These are phyloP conservation scores for Penicillium cataractarum DNA, from an alignment of 495 filamentous ascomycete species.

Conservation along the genomic window DNA sequence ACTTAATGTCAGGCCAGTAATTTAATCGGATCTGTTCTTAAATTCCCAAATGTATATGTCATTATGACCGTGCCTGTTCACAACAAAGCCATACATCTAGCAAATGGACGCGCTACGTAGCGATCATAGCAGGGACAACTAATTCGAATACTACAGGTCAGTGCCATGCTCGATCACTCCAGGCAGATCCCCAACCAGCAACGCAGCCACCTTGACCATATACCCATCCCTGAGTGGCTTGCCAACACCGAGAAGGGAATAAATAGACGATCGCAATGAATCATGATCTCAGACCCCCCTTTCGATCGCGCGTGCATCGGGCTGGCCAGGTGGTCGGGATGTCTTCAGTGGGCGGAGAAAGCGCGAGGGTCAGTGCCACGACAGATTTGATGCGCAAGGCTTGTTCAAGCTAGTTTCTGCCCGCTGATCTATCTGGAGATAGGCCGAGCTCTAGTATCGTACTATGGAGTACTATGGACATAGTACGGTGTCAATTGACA, in stretches of 20 bases:
- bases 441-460: not conserved
- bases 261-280: constrained; percentile 35
- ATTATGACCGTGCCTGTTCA: not conserved
- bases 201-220: not conserved
- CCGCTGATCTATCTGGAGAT: not conserved
- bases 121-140: not conserved
- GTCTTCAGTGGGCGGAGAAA: not conserved
- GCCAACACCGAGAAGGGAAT: constrained; percentile 22
- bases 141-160: not conserved
- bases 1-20: too few relatives aligned
- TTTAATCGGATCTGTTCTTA: too few relatives aligned
- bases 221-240: not conserved
- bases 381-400: not conserved
- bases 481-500: not conserved
- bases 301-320: not conserved
- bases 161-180: not conserved
- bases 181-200: not conserved
- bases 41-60: not conserved
- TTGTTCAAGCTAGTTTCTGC: not conserved
- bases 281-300: constrained; percentile 21
- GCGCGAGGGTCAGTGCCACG: not conserved
- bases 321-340: constrained; percentile 2
- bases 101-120: too few relatives aligned
- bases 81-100: not conserved
- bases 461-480: not conserved